These are phyloP conservation scores for Mallotus japonicus DNA, from an alignment of 441 rosid genomes.

Conservation along the genomic window DNA sequence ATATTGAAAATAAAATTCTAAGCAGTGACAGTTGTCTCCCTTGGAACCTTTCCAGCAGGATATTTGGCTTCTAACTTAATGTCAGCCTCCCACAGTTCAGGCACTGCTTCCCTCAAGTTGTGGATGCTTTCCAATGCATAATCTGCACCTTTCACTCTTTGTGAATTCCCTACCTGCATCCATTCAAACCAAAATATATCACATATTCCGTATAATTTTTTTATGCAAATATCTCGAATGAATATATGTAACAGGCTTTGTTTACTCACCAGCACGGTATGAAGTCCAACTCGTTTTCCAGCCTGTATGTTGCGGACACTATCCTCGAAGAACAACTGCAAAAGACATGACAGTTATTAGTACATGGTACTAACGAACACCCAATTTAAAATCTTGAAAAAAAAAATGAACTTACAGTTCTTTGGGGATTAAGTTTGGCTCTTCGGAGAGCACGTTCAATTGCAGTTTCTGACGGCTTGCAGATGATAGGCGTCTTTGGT, in stretches of 20 bases:
- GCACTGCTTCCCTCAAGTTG: conserved; percentile 81
- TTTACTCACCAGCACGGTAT: conserved; percentile 77
- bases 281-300: conserved; percentile 77
- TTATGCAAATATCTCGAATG: too few relatives aligned
- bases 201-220: too few relatives aligned
- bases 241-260: too few relatives aligned
- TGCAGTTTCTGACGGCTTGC: conserved; percentile 83
- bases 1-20: conserved; percentile 21
- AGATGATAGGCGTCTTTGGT: conserved; percentile 71
- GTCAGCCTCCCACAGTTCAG: conserved; percentile 74
- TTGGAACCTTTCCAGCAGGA: conserved; percentile 52
- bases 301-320: conserved; percentile 88
- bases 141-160: conserved; percentile 83
- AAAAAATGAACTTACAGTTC: conserved; percentile 56
- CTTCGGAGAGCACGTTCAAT: conserved; percentile 67
- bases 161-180: conserved; percentile 71
- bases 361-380: background rate
- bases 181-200: background rate
- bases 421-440: conserved; percentile 67
- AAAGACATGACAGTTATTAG: background rate
- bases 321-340: conserved; percentile 91
- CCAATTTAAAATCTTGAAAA: background rate
- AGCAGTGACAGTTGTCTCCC: conserved; percentile 85
- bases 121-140: conserved; percentile 88
- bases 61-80: conserved; percentile 59